These are phyloP conservation scores for Populus ilicifolia DNA, from an alignment of 345 rosid species.

Conservation along the genomic window DNA sequence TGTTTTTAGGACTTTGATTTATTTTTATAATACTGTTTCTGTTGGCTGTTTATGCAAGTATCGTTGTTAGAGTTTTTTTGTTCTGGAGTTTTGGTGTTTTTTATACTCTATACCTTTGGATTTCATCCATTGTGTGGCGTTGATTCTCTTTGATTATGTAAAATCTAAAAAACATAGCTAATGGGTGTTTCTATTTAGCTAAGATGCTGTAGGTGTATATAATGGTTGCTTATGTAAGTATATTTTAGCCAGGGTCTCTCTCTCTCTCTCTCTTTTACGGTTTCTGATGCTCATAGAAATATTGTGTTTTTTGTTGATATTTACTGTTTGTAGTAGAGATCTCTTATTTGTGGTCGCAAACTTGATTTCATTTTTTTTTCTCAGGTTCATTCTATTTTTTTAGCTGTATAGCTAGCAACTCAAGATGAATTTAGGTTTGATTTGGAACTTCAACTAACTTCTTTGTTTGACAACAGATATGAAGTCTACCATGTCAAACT, in stretches of 20 bases:
- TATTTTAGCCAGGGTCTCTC: neutral
- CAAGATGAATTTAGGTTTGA: neutral
- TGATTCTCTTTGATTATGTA: neutral
- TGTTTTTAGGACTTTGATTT: neutral
- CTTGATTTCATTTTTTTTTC: neutral
- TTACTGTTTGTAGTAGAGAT: neutral
- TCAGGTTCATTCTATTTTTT: neutral
- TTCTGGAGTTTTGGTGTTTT: neutral
- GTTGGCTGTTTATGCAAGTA: neutral
- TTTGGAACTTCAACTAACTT: neutral
- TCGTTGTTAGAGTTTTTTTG: neutral
- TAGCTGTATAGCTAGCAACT: neutral
- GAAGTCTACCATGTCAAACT: conserved; percentile 42
- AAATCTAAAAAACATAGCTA: neutral
- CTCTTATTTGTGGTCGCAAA: neutral
- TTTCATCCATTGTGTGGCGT: neutral
- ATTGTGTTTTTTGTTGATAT: neutral
- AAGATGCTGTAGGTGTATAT: neutral
- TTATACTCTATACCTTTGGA: neutral
- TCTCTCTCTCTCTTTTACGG: neutral
- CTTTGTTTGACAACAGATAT: conserved; percentile 39
- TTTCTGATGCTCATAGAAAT: neutral
- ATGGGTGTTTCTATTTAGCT: neutral
- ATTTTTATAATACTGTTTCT: neutral
- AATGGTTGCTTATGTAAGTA: no score